Base-by-base conservation (phyloP, 495 filamentous ascomycete species). In the Ascodesmis nigricans region DNA sequence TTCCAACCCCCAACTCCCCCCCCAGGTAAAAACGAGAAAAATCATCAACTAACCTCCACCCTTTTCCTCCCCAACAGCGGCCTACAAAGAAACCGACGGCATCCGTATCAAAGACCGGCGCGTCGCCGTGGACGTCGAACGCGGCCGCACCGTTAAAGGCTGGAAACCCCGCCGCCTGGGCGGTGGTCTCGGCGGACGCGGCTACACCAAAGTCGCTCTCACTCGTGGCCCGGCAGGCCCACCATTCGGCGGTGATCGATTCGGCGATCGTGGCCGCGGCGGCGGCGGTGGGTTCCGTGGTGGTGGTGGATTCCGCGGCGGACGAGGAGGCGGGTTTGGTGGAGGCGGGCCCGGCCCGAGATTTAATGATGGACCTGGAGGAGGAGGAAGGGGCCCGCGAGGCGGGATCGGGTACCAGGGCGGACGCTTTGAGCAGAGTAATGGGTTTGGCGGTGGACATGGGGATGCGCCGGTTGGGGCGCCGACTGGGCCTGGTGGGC, bases 81-180 rank as follows among this genome's bases (percentile, higher is more conserved):
- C 75, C 49, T 80, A 79, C 60, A 80, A 80, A 56, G 75, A 77
- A 53, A 76, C 71, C 53, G 87, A 93, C 66, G 78, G 78, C 45
- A 76, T 91, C 39, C 71, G 75, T 27, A 91, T 95, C 59, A 90
- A 78, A 54, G 83, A 83, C 45, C 72, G 87, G 44, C 72, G 75
- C 34, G 78, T 93, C 41, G 67, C 90, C 50, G 82, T 97, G 38
- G 87, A 97, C 55, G 84, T 93, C 31, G 87, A 97, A 55, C 75
- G 90, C 51, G 90, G 87, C 42, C 75, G 87, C 36, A 93, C 87
- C 22, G 80, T 91, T 29, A 78, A 78, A 48, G 82, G 77, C 29
- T 97, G 87, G 87, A 79, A 78, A 51, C 87, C 87, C 35, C 71
- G 77, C 33, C 79, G 87, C 22, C 75, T 84, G 27, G 87, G 84